Evolutionary conservation across 2,329 filamentous ascomycete species (phyloP).

Genomic region (Colletotrichum cordylinicola): DNA sequence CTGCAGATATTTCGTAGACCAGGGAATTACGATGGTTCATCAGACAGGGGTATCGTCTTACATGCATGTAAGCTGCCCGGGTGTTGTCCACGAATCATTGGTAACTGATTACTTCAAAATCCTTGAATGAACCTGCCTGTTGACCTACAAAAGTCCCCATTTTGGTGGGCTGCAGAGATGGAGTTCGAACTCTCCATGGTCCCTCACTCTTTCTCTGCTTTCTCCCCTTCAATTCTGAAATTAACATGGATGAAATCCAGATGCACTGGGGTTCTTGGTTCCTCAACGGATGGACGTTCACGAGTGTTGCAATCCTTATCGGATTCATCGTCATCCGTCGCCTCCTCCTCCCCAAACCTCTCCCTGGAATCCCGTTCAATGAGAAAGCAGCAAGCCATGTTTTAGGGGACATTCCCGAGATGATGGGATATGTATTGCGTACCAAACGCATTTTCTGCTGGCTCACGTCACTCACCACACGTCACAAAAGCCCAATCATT

Average conservation of each 20-base stretch:
- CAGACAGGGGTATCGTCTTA: neutral
- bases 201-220: neutral
- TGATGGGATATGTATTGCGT: conserved; percentile 38
- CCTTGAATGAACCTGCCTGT: neutral
- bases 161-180: neutral
- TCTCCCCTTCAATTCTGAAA: too few relatives aligned
- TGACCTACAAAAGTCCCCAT: neutral
- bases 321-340: neutral
- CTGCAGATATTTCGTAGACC: neutral
- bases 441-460: conserved; percentile 34
- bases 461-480: conserved; percentile 33
- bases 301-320: neutral
- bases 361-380: conserved; percentile 40
- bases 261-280: neutral
- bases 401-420: conserved; percentile 47
- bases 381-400: conserved; percentile 35
- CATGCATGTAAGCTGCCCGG: neutral
- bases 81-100: neutral
- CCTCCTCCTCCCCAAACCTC: neutral
- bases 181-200: neutral
- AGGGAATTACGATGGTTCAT: neutral
- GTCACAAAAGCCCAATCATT: conserved; percentile 43
- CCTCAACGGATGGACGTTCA: neutral
- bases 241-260: neutral
- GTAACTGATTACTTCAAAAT: neutral